Evolutionary conservation across 495 filamentous ascomycete genomes (phyloP).

Genomic region (Talaromyces adpressus): DNA sequence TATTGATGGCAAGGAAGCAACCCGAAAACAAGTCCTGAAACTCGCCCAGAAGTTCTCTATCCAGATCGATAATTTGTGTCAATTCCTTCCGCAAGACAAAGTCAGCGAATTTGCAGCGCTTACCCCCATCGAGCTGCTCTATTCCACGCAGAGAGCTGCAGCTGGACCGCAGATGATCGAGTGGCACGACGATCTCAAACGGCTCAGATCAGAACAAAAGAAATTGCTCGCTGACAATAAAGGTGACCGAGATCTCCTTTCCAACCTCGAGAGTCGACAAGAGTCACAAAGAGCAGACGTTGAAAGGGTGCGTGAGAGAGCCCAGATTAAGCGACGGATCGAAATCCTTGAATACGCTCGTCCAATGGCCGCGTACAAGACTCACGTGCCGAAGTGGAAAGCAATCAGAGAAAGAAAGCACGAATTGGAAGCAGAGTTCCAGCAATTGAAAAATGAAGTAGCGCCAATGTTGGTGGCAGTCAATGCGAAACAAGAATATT

Average conservation of each 20-base stretch:
- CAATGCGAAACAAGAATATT: conserved; percentile 59
- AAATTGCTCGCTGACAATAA: conserved; percentile 50
- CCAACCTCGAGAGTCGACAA: conserved; percentile 65
- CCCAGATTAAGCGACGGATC: conserved; percentile 58
- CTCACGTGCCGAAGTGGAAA: conserved; percentile 22
- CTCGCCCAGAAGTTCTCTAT: conserved; percentile 68
- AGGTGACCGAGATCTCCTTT: conserved; percentile 52
- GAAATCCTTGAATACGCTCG: conserved; percentile 56
- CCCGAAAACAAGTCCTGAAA: conserved; percentile 51
- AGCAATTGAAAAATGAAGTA: conserved; percentile 49
- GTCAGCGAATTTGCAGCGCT: conserved; percentile 90
- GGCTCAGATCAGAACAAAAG: conserved; percentile 61
- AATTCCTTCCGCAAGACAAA: conserved; percentile 94
- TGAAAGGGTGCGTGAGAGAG: conserved; percentile 69
- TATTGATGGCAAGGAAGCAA: conserved; percentile 54
- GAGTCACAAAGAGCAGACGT: conserved; percentile 75
- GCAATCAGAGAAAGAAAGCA: conserved; percentile 41
- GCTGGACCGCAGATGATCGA: conserved; percentile 71
- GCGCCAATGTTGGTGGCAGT: conserved; percentile 62
- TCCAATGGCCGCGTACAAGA: conserved; percentile 57
- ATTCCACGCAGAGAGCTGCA: conserved; percentile 79
- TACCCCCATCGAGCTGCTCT: conserved; percentile 75
- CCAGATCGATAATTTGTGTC: conserved; percentile 95
- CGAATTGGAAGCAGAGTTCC: conserved; percentile 42
- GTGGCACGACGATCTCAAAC: conserved; percentile 72